Evolutionary conservation across 2,329 filamentous ascomycete genomes (phyloP), one percentile per base, ranked within the genome.

Genomic region (Sordariomycetes sp.): DNA sequence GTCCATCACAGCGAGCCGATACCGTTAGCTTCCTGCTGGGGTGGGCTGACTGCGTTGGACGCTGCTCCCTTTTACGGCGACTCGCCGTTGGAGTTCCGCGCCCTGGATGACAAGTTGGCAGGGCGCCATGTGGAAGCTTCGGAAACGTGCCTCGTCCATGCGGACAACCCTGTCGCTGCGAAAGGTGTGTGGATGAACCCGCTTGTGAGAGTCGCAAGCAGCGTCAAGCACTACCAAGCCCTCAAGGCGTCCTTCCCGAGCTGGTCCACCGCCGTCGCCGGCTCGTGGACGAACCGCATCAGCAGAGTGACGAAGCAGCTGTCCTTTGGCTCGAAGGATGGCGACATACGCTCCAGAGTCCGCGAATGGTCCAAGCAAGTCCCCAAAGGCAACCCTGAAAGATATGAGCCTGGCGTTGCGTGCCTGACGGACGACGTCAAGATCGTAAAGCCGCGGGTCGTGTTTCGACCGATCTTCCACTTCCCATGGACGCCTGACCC

Each of bases 71-170:
- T 79, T 47, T 66, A 73, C 42, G 48, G 53, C 2, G 49, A 55
- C 2, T 48, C 48, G 4, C 44, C 47, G 30, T 50, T 84, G 0
- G 63, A 58, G n/a, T 85, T 85, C 53, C 73, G 81, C 8, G 79
- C 68, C 5, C 64, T 82, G 16, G 49, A 72, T 0, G 79, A 84
- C 47, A 68, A 66, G 4, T 69, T 90, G 2, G 75, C 74, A 3
- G 47, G 54, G 7, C 47, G 61, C 18, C 81, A 85, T 47, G 63
- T 87, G 18, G 84, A 88, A 54, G 83, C 68, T n/a, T 82, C 76
- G 11, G 83, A 88, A 55, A 87, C 82, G 60, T 88, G 84, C 54
- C 70, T 88, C 34, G 76, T 86, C 35, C 82, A 86, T 49, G 73
- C 75, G 3, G 82, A 86, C 47, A 86, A 85, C 45, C 72, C 72